Evolutionary conservation across 73 alveolate genomes (phyloP), one percentile per base, ranked within the genome.

Genomic region (Breviolum minutum): DNA sequence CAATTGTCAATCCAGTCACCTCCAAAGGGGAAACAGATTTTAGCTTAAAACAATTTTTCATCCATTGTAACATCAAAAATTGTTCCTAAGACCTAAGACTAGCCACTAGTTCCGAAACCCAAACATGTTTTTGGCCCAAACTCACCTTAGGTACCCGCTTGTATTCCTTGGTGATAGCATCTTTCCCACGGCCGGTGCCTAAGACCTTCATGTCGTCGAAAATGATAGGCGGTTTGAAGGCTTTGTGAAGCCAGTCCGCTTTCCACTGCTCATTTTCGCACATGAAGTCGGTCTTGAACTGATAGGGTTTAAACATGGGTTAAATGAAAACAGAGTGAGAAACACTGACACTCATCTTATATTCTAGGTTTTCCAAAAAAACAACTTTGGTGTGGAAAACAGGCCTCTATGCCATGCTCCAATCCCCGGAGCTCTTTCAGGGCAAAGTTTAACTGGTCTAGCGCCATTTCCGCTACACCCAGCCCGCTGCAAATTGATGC

Each of bases 251-350:
- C 80, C 80, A 85, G 10, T 85, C 10, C 32, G 69, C 64, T 48
- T 81, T 81, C 71, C 69, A 81, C 29, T n/a, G 29, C 40, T 81
- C 90, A 13, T 13, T 30, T 20, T 81, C 90, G 90, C 90, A 81
- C 90, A 81, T 81, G 90, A 81, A 81, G 48, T 10, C 69, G 40
- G 66, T 81, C 70, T 81, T 69, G 69, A 81, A 81, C 90, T 81
- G 69, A 32, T 8, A 48, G 70, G 68, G 70, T 17, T 71, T 9
- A 1, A 11, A 24, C 40, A 80, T 14, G 30, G 17, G 17, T 4
- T 30, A 8, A 3, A 13, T 17, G 7, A 20, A 14, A 76, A 26
- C 26, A 8, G 7, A 29, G 6, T 70, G 14, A 14, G 19, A 24
- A 1, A 71, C 82, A 71, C 4, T 24, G 6, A 29, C 82, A 16